Conservation (phyloP, 1,284 basidiomycete species). For the Cryptococcus hybrid region DNA sequence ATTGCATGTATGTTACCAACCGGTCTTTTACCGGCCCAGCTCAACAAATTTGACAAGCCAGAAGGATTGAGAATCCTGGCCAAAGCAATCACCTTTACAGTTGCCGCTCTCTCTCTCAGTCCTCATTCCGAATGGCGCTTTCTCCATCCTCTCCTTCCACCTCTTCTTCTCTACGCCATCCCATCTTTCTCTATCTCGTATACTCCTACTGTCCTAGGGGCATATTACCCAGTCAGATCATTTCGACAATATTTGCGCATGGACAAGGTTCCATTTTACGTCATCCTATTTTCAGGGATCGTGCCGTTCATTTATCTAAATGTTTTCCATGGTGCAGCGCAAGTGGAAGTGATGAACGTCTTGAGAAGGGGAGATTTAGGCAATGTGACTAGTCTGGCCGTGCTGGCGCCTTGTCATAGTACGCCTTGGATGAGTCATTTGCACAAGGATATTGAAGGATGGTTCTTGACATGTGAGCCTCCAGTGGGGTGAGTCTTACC, state of each 20-base stretch:
- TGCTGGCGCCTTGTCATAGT: constrained; percentile 98
- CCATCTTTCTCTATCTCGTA: constrained; percentile 63
- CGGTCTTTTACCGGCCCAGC: constrained; percentile 43
- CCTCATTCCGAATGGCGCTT: constrained; percentile 98
- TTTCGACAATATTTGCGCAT: constrained; percentile 36
- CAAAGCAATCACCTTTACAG: constrained; percentile 61
- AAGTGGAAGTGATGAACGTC: constrained; percentile 65
- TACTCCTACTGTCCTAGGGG: constrained; percentile 38
- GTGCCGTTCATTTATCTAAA: constrained; percentile 67
- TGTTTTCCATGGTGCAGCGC: constrained; percentile 70
- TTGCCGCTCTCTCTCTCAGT: constrained; percentile 70
- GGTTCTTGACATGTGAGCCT: constrained; percentile 89
- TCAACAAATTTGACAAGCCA: constrained; percentile 31
- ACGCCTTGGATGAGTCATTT: constrained; percentile 91
- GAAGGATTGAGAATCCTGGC: constrained; percentile 54
- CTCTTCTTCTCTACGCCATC: constrained; percentile 77
- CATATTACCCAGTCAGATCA: constrained; percentile 20
- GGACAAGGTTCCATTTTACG: constrained; percentile 44
- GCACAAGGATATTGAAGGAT: constrained; percentile 67
- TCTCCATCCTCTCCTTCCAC: constrained; percentile 83
- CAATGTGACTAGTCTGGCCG: constrained; percentile 60
- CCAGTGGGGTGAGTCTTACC: constrained; percentile 63
- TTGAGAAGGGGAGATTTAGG: too few species aligned
- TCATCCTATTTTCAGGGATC: constrained; percentile 58
- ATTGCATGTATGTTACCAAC: constrained; percentile 22